Evolutionary conservation across 2,329 filamentous ascomycete genomes (phyloP).

Genomic region (Colletotrichum spinosum): DNA sequence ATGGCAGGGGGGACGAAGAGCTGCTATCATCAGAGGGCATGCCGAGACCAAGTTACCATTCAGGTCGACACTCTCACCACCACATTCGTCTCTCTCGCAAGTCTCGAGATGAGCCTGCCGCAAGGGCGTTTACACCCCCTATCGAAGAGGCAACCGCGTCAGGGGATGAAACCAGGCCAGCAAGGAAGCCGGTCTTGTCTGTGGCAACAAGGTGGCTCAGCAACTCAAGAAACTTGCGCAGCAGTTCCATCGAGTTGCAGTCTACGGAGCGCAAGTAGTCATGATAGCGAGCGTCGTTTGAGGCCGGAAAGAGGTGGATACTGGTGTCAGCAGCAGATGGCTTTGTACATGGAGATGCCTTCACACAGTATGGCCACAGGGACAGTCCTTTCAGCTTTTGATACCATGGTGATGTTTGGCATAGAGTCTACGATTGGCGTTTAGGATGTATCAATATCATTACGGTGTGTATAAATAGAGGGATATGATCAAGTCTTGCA

Average conservation of each 20-base stretch:
- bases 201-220: slow-evolving; percentile 29
- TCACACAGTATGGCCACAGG: neutral
- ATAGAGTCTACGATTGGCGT: slow-evolving; percentile 3
- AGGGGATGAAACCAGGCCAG: neutral
- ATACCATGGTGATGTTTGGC: slow-evolving; percentile 11
- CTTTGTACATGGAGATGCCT: neutral
- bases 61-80: slow-evolving; percentile 19
- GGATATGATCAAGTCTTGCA: too few relatives aligned
- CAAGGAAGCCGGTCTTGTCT: slow-evolving; percentile 24
- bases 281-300: too few relatives aligned
- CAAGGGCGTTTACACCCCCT: slow-evolving; percentile 25
- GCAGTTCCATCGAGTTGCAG: slow-evolving; percentile 24
- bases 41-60: slow-evolving; percentile 16
- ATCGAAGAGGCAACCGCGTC: slow-evolving; percentile 6
- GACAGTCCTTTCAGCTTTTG: slow-evolving; percentile 17
- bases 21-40: slow-evolving; percentile 2
- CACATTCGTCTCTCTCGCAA: slow-evolving; percentile 25
- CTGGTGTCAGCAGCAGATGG: neutral
- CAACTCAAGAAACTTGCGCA: slow-evolving; percentile 3
- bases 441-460: neutral
- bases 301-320: neutral
- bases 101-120: slow-evolving; percentile 24
- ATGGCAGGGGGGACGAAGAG: slow-evolving; percentile 3
- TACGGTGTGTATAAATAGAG: neutral
- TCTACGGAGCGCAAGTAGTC: slow-evolving; percentile 2